Evolutionary conservation across 2,329 filamentous ascomycete genomes (phyloP), one percentile per base, ranked within the genome.

Genomic region (Scolecobasidium constrictum): DNA sequence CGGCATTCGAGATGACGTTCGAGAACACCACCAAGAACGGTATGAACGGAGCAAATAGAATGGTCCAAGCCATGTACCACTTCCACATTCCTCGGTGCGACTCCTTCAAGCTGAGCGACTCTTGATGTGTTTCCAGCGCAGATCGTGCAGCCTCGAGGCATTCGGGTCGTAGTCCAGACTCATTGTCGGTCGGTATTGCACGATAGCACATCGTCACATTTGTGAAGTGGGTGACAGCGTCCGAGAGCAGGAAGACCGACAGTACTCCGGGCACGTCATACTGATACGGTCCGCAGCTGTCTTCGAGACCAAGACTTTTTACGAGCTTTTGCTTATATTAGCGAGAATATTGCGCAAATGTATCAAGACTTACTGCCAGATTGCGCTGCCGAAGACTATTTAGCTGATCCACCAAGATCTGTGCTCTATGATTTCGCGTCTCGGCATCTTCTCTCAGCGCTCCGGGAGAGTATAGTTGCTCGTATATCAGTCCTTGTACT

Each of bases 1-100:
- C 58, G 4, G 71, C 69, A 0, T 72, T 71, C 51, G 78, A 73
- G 28, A 71, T 65, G 2, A 60, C 57, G 43, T 70, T 62, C 50
- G 66, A 68, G 50, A 70, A 70, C 7, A 69, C 54, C 1, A 70
- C 65, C 7, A 70, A 67, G 45, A 69, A 71, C 0, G 67, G 68
- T 28, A 67, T 66, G 49, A 71, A 71, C 1, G 68, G 68, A 4
- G 65, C 60, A 49, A 67, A 55, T 5, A 67, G 54, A 16, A 64
- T 53, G 4, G 55, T 54, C 60, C 62, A 63, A 36, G 18, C 13
- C 5, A 15, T 7, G 16, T n/a, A 22, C 18, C 12, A 40, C 40
- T 40, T 17, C 12, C 9, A n/a, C 11, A 44, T 9, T 11, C 13
- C 17, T 16, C 16, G 7, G 16, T 18, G 34, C 11, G 34, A 53